phyloP scores from a whole-genome alignment of 2,329 filamentous ascomycete genomes.

The Dactylellina sp. region DNA sequence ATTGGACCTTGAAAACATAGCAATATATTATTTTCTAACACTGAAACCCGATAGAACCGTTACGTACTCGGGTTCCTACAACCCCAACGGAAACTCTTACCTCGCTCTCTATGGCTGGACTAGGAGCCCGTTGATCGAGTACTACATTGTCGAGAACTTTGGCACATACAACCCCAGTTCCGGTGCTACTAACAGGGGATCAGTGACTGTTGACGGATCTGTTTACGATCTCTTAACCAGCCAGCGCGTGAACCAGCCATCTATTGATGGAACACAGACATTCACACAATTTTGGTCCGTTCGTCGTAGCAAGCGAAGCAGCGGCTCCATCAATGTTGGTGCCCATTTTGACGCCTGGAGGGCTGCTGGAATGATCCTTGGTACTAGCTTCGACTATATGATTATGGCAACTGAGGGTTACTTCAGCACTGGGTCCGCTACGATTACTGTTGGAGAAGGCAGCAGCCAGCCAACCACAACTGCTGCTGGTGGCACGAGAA shows the following conservation, averaged over 20 bases:
- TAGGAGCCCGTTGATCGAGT: slow-evolving; percentile 64
- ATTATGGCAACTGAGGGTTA: slow-evolving; percentile 71
- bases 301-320: slow-evolving; percentile 67
- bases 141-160: slow-evolving; percentile 65
- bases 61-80: slow-evolving; percentile 63
- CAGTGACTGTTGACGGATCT: slow-evolving; percentile 63
- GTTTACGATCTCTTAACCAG: slow-evolving; percentile 65
- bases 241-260: slow-evolving; percentile 65
- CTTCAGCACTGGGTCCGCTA: slow-evolving; percentile 67
- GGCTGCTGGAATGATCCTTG: slow-evolving; percentile 67
- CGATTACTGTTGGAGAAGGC: slow-evolving; percentile 65
- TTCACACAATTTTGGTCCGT: slow-evolving; percentile 71
- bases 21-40: slow-evolving; percentile 5
- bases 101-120: slow-evolving; percentile 66
- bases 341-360: slow-evolving; percentile 70
- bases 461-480: slow-evolving; percentile 28
- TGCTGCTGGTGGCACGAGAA: slow-evolving; percentile 3
- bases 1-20: background rate
- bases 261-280: slow-evolving; percentile 67
- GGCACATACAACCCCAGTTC: slow-evolving; percentile 63
- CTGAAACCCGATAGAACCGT: slow-evolving; percentile 57
- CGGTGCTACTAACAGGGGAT: slow-evolving; percentile 62
- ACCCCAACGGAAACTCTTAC: slow-evolving; percentile 61
- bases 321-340: slow-evolving; percentile 67
- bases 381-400: slow-evolving; percentile 67